phyloP scores from a whole-genome alignment of 305 asterid species.

The Fraxinus dipetala region DNA sequence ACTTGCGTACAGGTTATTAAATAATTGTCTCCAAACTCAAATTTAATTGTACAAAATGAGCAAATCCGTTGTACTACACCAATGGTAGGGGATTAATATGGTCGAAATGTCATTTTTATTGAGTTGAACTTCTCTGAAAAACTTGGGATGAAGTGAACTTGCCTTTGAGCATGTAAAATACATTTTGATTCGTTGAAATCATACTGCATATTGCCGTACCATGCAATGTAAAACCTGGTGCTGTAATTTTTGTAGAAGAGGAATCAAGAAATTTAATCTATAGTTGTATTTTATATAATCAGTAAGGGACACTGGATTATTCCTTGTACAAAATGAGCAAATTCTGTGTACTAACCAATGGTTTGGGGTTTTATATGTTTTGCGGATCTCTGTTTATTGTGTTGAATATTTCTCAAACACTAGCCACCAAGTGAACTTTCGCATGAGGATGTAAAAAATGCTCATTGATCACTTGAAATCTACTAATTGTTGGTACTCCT shows the following conservation, averaged over 20 bases:
- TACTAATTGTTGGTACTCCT: not conserved
- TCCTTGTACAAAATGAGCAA: not conserved
- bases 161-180: not conserved
- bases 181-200: not conserved
- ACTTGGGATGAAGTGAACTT: not conserved
- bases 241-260: not conserved
- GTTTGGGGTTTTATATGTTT: not conserved
- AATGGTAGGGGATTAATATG: not conserved
- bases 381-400: not conserved
- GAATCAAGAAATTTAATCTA: not conserved
- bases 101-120: not conserved
- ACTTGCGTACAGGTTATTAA: not conserved
- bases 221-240: not conserved
- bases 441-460: not conserved
- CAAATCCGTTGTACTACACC: not conserved
- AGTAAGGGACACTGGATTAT: not conserved
- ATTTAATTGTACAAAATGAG: not conserved
- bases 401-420: not conserved
- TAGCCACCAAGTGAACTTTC: not conserved
- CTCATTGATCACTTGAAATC: not conserved
- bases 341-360: not conserved
- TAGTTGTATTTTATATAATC: not conserved
- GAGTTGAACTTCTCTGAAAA: not conserved
- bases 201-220: not conserved
- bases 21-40: not conserved